Conservation (phyloP, 1,139 yeast genomes). For the Yamadazyma buinensis region DNA sequence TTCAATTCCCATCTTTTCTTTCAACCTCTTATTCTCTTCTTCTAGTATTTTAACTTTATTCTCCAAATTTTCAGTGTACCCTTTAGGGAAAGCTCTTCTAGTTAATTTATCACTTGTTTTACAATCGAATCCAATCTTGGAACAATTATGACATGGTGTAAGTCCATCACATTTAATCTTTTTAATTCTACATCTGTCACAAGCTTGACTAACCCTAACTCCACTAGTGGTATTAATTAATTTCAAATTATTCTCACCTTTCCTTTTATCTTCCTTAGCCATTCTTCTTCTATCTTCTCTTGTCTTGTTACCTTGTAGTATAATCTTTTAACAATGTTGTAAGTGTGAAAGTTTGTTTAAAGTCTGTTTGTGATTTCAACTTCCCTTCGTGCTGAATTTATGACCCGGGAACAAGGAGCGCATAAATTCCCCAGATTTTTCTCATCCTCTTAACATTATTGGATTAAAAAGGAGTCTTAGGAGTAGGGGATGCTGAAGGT, state of each 20-base stretch:
- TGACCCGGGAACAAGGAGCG: no score
- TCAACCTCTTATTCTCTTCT: conserved; percentile 44
- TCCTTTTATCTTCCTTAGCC: conserved; percentile 2
- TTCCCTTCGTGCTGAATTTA: no score
- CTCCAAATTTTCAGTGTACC: conserved; percentile 73
- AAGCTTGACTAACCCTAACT: conserved; percentile 65
- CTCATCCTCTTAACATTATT: no score
- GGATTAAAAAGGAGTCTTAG: no score
- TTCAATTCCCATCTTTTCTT: conserved; percentile 7
- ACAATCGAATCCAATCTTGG: conserved; percentile 61
- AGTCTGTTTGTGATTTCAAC: no score
- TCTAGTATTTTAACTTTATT: conserved; percentile 57
- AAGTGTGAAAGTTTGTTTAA: not conserved
- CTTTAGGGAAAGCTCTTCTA: conserved; percentile 70
- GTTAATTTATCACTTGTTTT: conserved; percentile 69
- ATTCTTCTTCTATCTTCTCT: conserved; percentile 3
- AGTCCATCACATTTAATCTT: conserved; percentile 76
- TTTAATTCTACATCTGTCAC: conserved; percentile 74
- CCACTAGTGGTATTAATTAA: conserved; percentile 40
- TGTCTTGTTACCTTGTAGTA: no score
- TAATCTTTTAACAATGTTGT: no score
- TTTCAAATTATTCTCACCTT: conserved; percentile 27
- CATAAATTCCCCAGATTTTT: no score
- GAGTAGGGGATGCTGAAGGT: no score
- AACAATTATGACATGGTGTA: conserved; percentile 67